Base-by-base conservation (phyloP, 2,329 filamentous ascomycete genomes). In the Fusarium redolens region DNA sequence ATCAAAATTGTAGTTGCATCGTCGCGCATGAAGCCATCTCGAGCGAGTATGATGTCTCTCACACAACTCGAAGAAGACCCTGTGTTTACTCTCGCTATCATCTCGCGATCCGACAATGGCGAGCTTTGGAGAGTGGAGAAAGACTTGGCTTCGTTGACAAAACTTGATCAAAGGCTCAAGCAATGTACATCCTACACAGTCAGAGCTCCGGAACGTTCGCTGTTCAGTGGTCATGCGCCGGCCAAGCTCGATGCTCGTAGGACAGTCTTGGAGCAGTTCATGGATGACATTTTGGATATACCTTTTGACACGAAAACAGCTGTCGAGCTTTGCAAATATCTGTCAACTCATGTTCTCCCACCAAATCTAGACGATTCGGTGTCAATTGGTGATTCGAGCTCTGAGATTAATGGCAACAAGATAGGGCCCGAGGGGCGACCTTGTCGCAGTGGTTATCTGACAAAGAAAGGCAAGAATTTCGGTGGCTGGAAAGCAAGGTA, bases 401-500 rank as follows among this genome's bases (percentile, higher is more conserved):
- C 74, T 7, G 80, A 81, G 54, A 72, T 64, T 6, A 80, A 71
- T 35, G 69, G 82, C 81, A 45, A 80, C 79, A 60, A 80, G 78
- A 83, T 85, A 7, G 89, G 90, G 1, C 86, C 90, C 10, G 90
- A 92, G 75, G 90, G 91, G 7, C 90, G 91, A 54, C 90, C 92
- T 13, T 87, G 91, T 66, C 94, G 94, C 78, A 95, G 92, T 79
- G 96, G 96, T 13, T 99, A 98, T 81, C 85, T 99, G 55, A 98
- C 96, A 4, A 99, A 99, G 85, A 90, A 93, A 75, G 96, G 96
- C 54, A 99, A 99, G 86, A 98, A 98, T 78, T 99, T 99, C 83
- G 96, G 96, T 57, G 96, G 96, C 54, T 99, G 96, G 96, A 99
- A 99, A 83, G 95, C 95, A 15, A 84, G 90, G 38, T 91, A 90